Base-by-base conservation (phyloP, 1,284 basidiomycete species). In the Sanghuangporus baumii region DNA sequence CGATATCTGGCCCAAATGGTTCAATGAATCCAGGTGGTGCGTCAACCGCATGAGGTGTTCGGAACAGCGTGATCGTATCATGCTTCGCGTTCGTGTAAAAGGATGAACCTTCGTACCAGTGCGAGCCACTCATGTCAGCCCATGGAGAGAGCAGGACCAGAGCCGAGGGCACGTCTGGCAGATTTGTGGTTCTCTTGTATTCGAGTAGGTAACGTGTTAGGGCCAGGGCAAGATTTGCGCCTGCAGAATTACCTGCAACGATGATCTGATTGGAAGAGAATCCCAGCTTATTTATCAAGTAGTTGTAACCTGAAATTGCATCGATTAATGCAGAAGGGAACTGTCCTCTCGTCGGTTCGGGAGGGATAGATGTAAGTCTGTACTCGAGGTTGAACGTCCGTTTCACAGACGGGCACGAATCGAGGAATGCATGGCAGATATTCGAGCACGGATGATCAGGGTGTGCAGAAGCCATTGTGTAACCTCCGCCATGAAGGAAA, bases 121-220 rank as follows among this genome's bases (percentile, higher is more conserved):
- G 75, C 4, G 76, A 76, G 6, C 65, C 67, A 36, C 77, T 72
- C 2, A 86, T 66, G 67, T 89, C 87, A 14, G 70, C 70, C 83
- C 84, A 86, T 0, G 85, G 85, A 0, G 85, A 86, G 59, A 81
- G 73, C 4, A 83, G 74, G 12, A 88, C 71, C 16, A 87, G 71
- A 0, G 76, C 77, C 38, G 79, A 76, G 1, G 86, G 84, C 37
- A 78, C 74, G 12, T 70, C 69, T 26, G 79, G 78, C 69, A 81
- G 67, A 2, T 67, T 14, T 79, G 76, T 69, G n/a, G 65, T 4
- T 76, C 67, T 11, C 8, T 31, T 36, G 57, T 66, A 59, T 31
- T 66, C 61, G 46, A 69, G 65, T 38, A 76, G 69, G 64, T 75
- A 75, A 3, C 73, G 72, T 7, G 66, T 67, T 23, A 76, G 66